Base-by-base conservation (phyloP, 1,139 yeast species). In the Saccharomyces pastorianus region DNA sequence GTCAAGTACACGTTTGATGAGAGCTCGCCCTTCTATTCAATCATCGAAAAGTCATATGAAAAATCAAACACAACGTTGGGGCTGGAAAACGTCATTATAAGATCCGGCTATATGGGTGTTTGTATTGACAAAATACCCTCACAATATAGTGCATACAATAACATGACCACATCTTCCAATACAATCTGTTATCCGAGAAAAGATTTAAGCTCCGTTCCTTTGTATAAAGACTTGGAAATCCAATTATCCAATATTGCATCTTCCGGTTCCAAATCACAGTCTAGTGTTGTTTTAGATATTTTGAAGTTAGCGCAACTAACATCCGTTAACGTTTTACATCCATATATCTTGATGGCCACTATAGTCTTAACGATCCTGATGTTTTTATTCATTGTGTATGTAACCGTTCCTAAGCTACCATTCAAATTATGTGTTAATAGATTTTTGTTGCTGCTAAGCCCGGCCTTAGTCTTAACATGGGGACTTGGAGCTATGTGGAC, bases 401-500 rank as follows among this genome's bases (percentile, higher is more conserved):
- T 70, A 5, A 61, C 76, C 2, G 61, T 81, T 11, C 85, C 85
- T 0, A 70, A 74, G 9, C 58, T 80, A 3, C 88, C 88, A 0
- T 62, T 54, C 20, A 78, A 76, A 55, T 17, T 58, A 0, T 28
- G 64, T 8, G 65, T 75, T 4, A 68, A 71, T 29, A 74, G 71
- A 51, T 58, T 73, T 2, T 64, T 73, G 9, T 60, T 79, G 38
- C 64, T 70, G 0, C 56, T 79, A 20, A 69, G 79, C 4, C 69
- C 76, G 0, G 54, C 72, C 0, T 66, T 77, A 50, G 71, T 77
- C 26, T 60, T 84, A 8, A 54, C 83, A 3, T 84, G 89, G 87
- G 87, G 88, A 0, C 69, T 84, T 48, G 89, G 89, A 0, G 76
- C 88, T 1, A 82, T 85, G 79, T 77, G 88, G 73, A 78, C 79